These are phyloP conservation scores for Neonectria sp. DNA, from an alignment of 2,329 filamentous ascomycete species.

Conservation along the genomic window DNA sequence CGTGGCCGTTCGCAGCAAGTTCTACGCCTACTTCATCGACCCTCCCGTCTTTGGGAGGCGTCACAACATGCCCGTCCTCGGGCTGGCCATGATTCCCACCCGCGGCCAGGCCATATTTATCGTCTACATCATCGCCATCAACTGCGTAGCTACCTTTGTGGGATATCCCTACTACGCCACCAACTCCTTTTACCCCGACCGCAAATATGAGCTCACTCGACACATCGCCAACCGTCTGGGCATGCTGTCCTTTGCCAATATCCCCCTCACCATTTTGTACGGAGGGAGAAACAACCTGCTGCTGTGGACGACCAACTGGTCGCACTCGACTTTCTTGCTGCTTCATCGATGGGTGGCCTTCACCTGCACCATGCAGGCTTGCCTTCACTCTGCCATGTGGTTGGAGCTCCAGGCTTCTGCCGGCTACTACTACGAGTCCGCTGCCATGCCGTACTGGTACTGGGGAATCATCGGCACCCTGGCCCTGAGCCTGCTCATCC, in stretches of 20 bases:
- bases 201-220: constrained; percentile 48
- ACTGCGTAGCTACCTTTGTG: constrained; percentile 52
- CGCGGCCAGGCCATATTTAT: constrained; percentile 62
- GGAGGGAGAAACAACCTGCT: constrained; percentile 63
- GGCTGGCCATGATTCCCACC: constrained; percentile 54
- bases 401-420: constrained; percentile 52
- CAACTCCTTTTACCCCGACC: constrained; percentile 47
- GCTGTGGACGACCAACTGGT: constrained; percentile 65
- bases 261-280: constrained; percentile 61
- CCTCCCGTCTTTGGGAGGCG: constrained; percentile 45
- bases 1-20: constrained; percentile 23
- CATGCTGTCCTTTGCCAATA: constrained; percentile 56
- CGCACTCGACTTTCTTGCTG: constrained; percentile 62
- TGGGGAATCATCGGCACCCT: constrained; percentile 61
- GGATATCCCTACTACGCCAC: constrained; percentile 48
- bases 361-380: constrained; percentile 60
- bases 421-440: constrained; percentile 47
- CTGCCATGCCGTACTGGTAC: constrained; percentile 56
- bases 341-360: constrained; percentile 66
- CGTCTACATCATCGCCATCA: constrained; percentile 55
- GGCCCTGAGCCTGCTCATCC: constrained; percentile 48
- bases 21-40: constrained; percentile 49
- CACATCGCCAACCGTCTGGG: constrained; percentile 60
- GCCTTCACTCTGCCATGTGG: constrained; percentile 62
- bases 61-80: constrained; percentile 43